These are phyloP conservation scores for Cordyceps militaris DNA, from an alignment of 2,329 filamentous ascomycete species.

Conservation along the genomic window DNA sequence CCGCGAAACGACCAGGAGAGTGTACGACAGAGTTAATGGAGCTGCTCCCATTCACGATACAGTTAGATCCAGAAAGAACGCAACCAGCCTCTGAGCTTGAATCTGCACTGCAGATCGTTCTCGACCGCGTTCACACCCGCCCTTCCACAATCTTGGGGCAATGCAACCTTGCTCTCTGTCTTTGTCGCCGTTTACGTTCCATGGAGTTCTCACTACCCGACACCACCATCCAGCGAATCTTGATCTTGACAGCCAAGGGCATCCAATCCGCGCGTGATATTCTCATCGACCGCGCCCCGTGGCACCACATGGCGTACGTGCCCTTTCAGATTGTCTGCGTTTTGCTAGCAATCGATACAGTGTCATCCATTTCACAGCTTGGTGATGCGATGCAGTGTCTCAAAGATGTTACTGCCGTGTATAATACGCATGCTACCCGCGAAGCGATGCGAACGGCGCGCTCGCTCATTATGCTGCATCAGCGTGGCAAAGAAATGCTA, in stretches of 20 bases:
- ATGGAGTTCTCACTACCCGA: conserved; percentile 39
- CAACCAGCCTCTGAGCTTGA: conserved; percentile 36
- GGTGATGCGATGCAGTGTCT: conserved; percentile 44
- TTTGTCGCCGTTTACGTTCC: conserved; percentile 46
- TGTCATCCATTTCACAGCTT: conserved; percentile 40
- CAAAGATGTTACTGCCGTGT: conserved; percentile 32
- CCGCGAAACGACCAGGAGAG: conserved; percentile 31
- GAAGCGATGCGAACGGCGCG: conserved; percentile 50
- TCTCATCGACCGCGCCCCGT: conserved; percentile 38
- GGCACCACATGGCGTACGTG: conserved; percentile 54
- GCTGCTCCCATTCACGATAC: conserved; percentile 45
- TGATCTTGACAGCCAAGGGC: conserved; percentile 37
- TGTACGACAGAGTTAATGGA: conserved; percentile 42
- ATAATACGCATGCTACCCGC: conserved; percentile 40
- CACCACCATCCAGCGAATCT: conserved; percentile 37
- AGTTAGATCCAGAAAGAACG: conserved; percentile 43
- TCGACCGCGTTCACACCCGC: conserved; percentile 32
- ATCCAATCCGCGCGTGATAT: conserved; percentile 41
- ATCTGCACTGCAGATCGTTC: conserved; percentile 32
- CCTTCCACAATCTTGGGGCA: conserved; percentile 42
- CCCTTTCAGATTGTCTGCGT: conserved; percentile 53
- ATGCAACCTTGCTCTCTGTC: conserved; percentile 48
- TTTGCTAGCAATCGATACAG: conserved; percentile 47
- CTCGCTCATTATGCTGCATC: conserved; percentile 45
- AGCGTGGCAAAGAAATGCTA: conserved; percentile 41